phyloP scores from a whole-genome alignment of 2,329 filamentous ascomycete genomes.

The Emmonsiellopsis sp. region DNA sequence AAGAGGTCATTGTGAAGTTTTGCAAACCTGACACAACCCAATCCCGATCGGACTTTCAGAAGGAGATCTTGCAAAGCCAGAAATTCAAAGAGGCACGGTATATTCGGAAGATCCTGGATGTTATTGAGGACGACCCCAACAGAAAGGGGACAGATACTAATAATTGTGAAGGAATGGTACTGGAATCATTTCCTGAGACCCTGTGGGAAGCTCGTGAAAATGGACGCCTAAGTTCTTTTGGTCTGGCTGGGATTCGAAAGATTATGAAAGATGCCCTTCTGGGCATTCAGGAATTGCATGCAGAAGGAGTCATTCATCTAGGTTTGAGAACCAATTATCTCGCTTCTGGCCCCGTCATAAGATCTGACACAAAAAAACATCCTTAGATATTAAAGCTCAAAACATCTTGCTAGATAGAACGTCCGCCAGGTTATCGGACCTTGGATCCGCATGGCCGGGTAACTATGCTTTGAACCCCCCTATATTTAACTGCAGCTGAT shows the following conservation, averaged over 20 bases:
- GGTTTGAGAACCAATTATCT: background rate
- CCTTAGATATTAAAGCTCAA: slow-evolving; percentile 7
- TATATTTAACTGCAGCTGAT: background rate
- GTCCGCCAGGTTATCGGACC: slow-evolving; percentile 2
- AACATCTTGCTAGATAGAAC: slow-evolving; percentile 4
- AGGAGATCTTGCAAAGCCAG: slow-evolving; percentile 2
- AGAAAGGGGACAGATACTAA: background rate
- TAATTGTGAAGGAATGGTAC: background rate
- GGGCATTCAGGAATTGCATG: slow-evolving; percentile 3
- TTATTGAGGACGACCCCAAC: background rate
- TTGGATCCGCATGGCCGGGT: slow-evolving; percentile 4
- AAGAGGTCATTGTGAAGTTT: slow-evolving; percentile 2
- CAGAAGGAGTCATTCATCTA: slow-evolving; percentile 2
- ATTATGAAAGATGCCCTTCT: slow-evolving; percentile 5
- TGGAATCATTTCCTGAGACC: too few relatives aligned
- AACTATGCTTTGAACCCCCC: background rate
- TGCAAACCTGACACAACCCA: background rate
- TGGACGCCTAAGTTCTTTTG: too few relatives aligned
- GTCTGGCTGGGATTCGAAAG: slow-evolving; percentile 3
- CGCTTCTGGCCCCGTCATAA: background rate
- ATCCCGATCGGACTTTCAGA: slow-evolving; percentile 1
- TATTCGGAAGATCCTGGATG: slow-evolving; percentile 4
- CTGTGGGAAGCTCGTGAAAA: too few relatives aligned
- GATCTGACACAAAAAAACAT: slow-evolving; percentile 1
- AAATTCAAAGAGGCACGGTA: background rate